A percentile compares a stretch with the other conserved stretches of the same genome.
Evolutionary conservation across 306 rosid species (phyloP).

Genomic region (Sphenostylis stenocarpa): DNA sequence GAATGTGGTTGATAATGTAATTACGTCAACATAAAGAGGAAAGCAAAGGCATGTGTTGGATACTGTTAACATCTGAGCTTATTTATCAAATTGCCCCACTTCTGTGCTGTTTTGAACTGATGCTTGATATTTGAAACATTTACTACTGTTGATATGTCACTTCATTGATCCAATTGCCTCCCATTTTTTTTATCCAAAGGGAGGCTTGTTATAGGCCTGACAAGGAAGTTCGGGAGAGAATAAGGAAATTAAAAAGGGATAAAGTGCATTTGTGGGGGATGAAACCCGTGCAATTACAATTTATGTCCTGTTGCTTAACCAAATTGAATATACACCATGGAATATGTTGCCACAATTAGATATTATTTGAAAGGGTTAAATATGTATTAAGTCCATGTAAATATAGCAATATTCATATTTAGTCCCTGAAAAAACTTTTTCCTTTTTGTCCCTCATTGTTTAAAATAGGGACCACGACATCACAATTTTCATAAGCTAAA

Average conservation of each 20-base stretch:
- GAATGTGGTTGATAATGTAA: not conserved
- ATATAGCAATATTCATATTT: too few relatives aligned
- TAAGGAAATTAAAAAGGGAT: not conserved
- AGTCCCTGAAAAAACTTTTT: not conserved
- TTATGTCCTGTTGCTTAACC: not conserved
- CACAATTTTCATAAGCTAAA: not conserved
- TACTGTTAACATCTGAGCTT: not conserved
- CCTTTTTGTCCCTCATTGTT: not conserved
- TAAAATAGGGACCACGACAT: not conserved
- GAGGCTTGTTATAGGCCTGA: not conserved
- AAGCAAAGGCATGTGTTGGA: not conserved
- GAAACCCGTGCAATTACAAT: not conserved
- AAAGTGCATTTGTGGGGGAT: not conserved
- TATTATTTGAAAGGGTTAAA: not conserved
- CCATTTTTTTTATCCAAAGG: not conserved
- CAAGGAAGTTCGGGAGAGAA: not conserved
- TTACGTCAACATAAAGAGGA: not conserved
- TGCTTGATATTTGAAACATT: not conserved
- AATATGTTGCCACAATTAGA: not conserved
- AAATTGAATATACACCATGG: not conserved
- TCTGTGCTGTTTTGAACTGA: not conserved
- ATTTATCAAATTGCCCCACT: not conserved
- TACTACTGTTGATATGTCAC: not conserved
- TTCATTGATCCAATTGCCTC: not conserved
- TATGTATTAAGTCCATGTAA: not conserved